Conservation (phyloP, 129 eudicot species). For the Pulicaria dysenterica region DNA sequence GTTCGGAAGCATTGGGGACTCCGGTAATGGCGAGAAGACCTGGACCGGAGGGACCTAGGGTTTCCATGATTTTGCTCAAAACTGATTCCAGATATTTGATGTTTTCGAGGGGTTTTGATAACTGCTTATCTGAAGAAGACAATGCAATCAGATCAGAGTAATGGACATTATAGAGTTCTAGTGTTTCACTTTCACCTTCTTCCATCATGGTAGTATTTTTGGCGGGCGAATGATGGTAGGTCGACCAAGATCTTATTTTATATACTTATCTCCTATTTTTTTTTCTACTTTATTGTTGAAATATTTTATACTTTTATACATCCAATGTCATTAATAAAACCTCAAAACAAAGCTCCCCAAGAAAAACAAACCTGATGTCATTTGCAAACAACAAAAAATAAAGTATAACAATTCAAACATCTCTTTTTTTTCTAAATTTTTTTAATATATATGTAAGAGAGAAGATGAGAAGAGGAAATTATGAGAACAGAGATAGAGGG, state of each 20-base stretch:
- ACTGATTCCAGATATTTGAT: constrained; percentile 46
- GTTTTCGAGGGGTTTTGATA: constrained; percentile 1
- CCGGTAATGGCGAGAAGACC: constrained; percentile 76
- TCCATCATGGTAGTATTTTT: constrained; percentile 34
- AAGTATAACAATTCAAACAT: too few relatives aligned
- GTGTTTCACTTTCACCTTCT: constrained; percentile 41
- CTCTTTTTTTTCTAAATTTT: too few relatives aligned
- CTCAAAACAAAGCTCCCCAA: too few relatives aligned
- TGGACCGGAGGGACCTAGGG: constrained; percentile 82
- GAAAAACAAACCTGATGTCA: too few relatives aligned
- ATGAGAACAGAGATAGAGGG: too few relatives aligned
- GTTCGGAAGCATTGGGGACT: constrained; percentile 48
- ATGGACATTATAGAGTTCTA: constrained; percentile 56
- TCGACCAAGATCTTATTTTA: too few relatives aligned
- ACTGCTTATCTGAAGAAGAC: constrained; percentile 40
- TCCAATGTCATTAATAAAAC: too few relatives aligned
- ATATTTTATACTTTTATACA: too few relatives aligned
- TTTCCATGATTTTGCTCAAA: constrained; percentile 49
- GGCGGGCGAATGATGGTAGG: background rate
- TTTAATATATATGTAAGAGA: too few relatives aligned
- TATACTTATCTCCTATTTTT: background rate
- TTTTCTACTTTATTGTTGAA: background rate
- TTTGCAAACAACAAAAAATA: too few relatives aligned
- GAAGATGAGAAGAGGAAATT: too few relatives aligned
- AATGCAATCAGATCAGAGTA: constrained; percentile 59